Percentiles rank a stretch among this genome's conserved stretches.
Conservation (phyloP, 2,329 filamentous ascomycete species). For the Kalmusia sp. region DNA sequence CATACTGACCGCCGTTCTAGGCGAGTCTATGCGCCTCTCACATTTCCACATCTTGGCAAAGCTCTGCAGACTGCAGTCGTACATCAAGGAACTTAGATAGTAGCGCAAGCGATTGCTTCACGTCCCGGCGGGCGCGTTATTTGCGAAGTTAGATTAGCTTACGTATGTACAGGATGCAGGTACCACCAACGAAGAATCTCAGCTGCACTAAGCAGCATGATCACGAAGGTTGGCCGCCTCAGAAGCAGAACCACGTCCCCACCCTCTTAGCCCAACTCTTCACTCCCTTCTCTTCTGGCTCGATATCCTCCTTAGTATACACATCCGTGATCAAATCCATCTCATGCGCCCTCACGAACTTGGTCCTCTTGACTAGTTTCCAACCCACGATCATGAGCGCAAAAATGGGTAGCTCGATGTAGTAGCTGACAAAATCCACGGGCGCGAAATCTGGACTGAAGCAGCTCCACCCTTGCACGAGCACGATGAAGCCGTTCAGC, state of each 20-base stretch:
- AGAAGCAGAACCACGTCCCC: constrained; percentile 39
- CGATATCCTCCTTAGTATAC: constrained; percentile 38
- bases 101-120: too few relatives aligned
- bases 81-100: too few relatives aligned
- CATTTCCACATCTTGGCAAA: too few relatives aligned
- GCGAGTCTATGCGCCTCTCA: too few relatives aligned
- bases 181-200: neutral
- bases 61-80: too few relatives aligned
- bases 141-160: neutral
- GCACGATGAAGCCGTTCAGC: constrained; percentile 36
- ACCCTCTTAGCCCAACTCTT: constrained; percentile 28
- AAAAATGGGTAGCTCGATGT: constrained; percentile 50
- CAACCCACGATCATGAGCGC: constrained; percentile 34
- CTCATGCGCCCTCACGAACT: constrained; percentile 29
- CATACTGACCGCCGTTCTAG: too few relatives aligned
- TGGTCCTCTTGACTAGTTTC: constrained; percentile 39
- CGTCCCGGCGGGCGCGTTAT: too few relatives aligned
- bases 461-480: constrained; percentile 52
- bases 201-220: neutral
- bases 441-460: constrained; percentile 58
- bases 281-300: constrained; percentile 30
- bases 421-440: constrained; percentile 58
- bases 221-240: neutral
- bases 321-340: constrained; percentile 42
- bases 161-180: neutral